Evolutionary conservation across 2,329 filamentous ascomycete species (phyloP), one percentile per base, ranked within the genome.

Genomic region (Verruconis gallopava): DNA sequence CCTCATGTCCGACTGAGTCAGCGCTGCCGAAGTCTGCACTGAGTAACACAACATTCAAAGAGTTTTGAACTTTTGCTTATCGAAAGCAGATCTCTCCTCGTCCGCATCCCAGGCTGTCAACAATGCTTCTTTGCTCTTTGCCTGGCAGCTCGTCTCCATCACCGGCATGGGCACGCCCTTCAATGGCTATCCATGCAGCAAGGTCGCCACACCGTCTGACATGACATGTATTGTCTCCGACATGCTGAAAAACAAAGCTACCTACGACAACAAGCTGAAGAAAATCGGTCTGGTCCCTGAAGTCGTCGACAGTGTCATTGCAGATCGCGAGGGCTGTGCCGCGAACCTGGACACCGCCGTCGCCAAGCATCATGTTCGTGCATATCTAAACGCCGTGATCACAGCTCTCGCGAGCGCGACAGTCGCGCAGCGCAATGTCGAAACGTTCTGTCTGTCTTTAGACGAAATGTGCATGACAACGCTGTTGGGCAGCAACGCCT

Each of bases 121-220:
- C 21, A 53, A 53, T 38, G 46, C 51, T 17, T 55, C 54, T 17
- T 46, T 39, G 9, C 33, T 52, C 37, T 50, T 56, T 40, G 53
- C 53, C 21, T 56, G 52, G 47, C 53, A 54, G 37, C 38, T 58
- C 25, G 48, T 51, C 11, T 17, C 40, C 19, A 21, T 15, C 40
- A 17, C n/a, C 14, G n/a, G 9, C 9, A 30, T 30, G 25, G 17
- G 34, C n/a, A 36, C 12, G 17, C 34, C 34, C 34, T 36, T 36
- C 34, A n/a, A 18, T n/a, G 14, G 6, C 6, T 9, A 9, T 6
- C 34, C 34, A 6, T 18, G 17, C 34, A 11, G 11, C 13, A 11
- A 30, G 13, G 9, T 15, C 34, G 17, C 12, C 6, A n/a, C 17
- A 9, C 9, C 6, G 17, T 9, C 9, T 6, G 25, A 30, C 9